Conservation (phyloP, 371 early-diverging fungal genomes). For the Mortierella sp. region DNA sequence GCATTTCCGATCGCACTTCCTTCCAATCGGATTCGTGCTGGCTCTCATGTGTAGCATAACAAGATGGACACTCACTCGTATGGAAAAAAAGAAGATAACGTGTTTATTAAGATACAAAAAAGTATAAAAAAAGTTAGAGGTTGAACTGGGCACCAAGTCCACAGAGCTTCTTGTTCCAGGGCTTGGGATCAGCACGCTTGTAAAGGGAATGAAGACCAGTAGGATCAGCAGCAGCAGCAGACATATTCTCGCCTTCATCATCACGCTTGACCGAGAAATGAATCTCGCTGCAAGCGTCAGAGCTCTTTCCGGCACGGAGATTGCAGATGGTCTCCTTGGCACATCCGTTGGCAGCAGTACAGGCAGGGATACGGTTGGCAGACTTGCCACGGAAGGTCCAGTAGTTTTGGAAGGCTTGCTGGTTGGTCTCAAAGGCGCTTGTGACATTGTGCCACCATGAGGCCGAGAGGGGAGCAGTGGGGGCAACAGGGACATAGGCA, state of each 20-base stretch:
- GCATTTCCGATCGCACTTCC: background rate
- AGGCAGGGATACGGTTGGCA: conserved; percentile 38
- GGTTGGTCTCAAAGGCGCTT: conserved; percentile 60
- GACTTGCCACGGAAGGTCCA: conserved; percentile 63
- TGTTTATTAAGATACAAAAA: conserved; percentile 1
- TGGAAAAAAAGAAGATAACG: background rate
- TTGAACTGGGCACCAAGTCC: conserved; percentile 19
- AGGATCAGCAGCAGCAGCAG: conserved; percentile 17
- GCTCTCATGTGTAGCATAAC: background rate
- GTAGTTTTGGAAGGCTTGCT: conserved; percentile 59
- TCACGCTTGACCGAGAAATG: conserved; percentile 27
- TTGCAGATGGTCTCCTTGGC: conserved; percentile 61
- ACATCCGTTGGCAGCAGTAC: conserved; percentile 62
- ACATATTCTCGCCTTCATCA: background rate
- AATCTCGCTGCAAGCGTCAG: conserved; percentile 30
- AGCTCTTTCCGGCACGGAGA: conserved; percentile 68
- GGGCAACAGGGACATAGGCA: conserved; percentile 32
- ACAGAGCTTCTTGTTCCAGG: conserved; percentile 32
- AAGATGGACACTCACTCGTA: background rate
- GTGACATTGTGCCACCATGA: conserved; percentile 71
- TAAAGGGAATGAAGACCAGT: conserved; percentile 30
- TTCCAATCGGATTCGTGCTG: background rate
- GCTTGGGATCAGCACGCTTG: conserved; percentile 36
- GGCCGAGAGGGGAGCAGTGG: conserved; percentile 60
- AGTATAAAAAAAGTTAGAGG: background rate